These are phyloP conservation scores for Dionaea muscipula DNA, from an alignment of 179 eudicot genomes.

Conservation along the genomic window DNA sequence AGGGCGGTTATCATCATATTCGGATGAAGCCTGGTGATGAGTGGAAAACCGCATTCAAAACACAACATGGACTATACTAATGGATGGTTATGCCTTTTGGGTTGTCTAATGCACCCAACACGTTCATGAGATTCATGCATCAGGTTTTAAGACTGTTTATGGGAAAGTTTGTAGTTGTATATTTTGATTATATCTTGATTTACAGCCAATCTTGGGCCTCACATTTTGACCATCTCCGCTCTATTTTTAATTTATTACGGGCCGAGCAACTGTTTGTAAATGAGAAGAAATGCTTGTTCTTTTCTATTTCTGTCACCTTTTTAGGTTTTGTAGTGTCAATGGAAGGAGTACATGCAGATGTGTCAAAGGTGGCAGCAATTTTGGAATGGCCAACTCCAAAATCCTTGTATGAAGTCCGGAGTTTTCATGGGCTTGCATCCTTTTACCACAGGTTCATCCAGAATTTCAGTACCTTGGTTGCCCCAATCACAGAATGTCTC, in stretches of 20 bases:
- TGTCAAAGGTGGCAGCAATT: neutral
- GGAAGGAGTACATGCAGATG: neutral
- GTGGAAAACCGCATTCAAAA: neutral
- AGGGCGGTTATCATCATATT: too few relatives aligned
- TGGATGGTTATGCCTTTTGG: neutral
- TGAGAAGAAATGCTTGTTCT: neutral
- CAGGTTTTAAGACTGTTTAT: neutral
- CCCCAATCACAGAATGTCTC: neutral
- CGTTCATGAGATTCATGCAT: neutral
- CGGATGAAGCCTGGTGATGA: neutral
- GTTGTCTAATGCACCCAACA: neutral
- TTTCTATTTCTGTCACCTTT: too few relatives aligned
- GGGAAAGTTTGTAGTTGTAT: neutral
- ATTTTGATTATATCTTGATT: neutral
- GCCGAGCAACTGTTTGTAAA: neutral
- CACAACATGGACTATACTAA: neutral
- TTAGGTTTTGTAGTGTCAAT: too few relatives aligned
- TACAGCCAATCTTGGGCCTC: neutral
- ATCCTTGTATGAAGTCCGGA: neutral
- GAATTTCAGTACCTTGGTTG: constrained; percentile 1
- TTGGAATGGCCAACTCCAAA: neutral
- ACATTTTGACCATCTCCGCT: neutral
- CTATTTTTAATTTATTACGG: neutral
- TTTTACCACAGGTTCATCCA: neutral
- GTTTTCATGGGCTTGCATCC: neutral